Conservation (phyloP, 495 filamentous ascomycete species). For the Penicillium paxilli region DNA sequence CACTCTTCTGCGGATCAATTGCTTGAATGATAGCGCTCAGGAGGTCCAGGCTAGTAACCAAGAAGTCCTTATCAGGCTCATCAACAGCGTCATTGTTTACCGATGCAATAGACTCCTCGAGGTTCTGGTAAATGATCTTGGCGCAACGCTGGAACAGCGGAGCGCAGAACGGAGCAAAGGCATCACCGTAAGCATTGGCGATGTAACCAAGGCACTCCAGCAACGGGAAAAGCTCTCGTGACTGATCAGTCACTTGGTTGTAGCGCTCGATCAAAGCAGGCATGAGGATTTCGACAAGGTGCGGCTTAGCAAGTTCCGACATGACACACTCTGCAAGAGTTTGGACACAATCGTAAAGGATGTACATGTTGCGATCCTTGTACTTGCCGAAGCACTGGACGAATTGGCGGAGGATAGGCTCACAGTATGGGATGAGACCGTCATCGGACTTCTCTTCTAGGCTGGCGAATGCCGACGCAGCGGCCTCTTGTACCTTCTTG, state of each 20-base stretch:
- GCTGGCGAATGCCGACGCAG: slow-evolving; percentile 93
- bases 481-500: slow-evolving; percentile 97
- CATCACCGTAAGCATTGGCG: slow-evolving; percentile 78
- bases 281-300: slow-evolving; percentile 85
- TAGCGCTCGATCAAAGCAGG: slow-evolving; percentile 89
- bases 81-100: slow-evolving; percentile 68
- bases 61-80: slow-evolving; percentile 91
- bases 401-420: slow-evolving; percentile 89
- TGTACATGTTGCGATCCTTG: slow-evolving; percentile 98
- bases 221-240: slow-evolving; percentile 89
- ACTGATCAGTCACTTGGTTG: slow-evolving; percentile 83
- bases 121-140: slow-evolving; percentile 85
- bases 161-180: slow-evolving; percentile 79
- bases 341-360: slow-evolving; percentile 98
- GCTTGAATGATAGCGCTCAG: slow-evolving; percentile 93
- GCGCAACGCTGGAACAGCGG: slow-evolving; percentile 85
- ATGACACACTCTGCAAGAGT: slow-evolving; percentile 93
- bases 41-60: slow-evolving; percentile 94
- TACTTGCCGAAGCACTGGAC: slow-evolving; percentile 90
- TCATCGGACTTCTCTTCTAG: slow-evolving; percentile 91
- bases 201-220: slow-evolving; percentile 96
- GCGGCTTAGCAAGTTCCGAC: slow-evolving; percentile 70
- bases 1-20: slow-evolving; percentile 71
- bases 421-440: slow-evolving; percentile 77
- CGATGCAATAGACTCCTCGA: slow-evolving; percentile 71